phyloP scores from a whole-genome alignment of 192 early-diverging fungal genomes.

The Backusella westeae region DNA sequence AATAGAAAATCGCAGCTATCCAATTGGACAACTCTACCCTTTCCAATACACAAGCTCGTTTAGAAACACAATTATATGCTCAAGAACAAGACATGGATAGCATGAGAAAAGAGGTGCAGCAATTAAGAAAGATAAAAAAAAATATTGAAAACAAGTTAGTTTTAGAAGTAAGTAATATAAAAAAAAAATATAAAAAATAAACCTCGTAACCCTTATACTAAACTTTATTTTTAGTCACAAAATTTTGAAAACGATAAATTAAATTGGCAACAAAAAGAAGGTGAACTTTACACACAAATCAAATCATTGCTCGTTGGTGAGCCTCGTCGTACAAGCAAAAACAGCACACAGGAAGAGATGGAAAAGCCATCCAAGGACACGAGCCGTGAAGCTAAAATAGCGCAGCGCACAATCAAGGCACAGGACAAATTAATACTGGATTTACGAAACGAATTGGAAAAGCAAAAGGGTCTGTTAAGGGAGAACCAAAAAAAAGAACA shows the following conservation, averaged over 20 bases:
- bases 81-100: slow-evolving; percentile 41
- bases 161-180: slow-evolving; percentile 23
- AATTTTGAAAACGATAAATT: slow-evolving; percentile 43
- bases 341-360: not conserved
- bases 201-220: not conserved
- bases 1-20: slow-evolving; percentile 26
- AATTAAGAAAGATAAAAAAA: slow-evolving; percentile 36
- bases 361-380: not conserved
- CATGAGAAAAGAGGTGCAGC: slow-evolving; percentile 40
- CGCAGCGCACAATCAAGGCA: slow-evolving; percentile 39
- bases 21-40: slow-evolving; percentile 32
- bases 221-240: slow-evolving; percentile 19
- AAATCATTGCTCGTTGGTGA: slow-evolving; percentile 28
- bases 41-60: slow-evolving; percentile 32
- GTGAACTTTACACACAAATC: slow-evolving; percentile 42
- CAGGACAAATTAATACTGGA: slow-evolving; percentile 43
- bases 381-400: slow-evolving; percentile 35
- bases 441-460: slow-evolving; percentile 39
- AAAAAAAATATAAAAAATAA: not conserved
- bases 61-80: slow-evolving; percentile 51
- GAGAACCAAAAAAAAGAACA: slow-evolving; percentile 36
- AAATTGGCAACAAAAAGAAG: slow-evolving; percentile 46
- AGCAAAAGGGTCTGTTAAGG: slow-evolving; percentile 36
- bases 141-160: slow-evolving; percentile 43
- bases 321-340: slow-evolving; percentile 36